These are phyloP conservation scores for Xylaria sp. DNA, from an alignment of 2,329 filamentous ascomycete species.

Conservation along the genomic window DNA sequence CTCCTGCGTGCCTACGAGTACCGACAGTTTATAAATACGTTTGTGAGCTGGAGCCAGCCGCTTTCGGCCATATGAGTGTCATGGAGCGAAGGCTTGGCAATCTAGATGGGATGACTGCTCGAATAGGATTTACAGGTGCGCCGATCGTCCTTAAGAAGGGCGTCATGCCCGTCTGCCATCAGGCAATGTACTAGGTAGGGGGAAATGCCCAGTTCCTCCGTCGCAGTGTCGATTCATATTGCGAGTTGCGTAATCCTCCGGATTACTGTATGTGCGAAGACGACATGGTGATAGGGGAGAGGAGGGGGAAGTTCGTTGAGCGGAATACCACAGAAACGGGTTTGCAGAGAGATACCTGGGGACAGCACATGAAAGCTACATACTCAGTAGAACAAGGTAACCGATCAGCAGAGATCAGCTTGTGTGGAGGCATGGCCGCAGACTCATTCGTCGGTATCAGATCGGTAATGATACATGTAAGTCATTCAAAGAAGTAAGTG, in stretches of 20 bases:
- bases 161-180: slow-evolving; percentile 33
- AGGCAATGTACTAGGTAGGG: slow-evolving; percentile 9
- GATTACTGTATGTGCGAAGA: neutral
- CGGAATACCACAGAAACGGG: slow-evolving; percentile 12
- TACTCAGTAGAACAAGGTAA: no score
- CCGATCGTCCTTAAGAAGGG: slow-evolving; percentile 22
- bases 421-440: slow-evolving; percentile 7
- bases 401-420: neutral
- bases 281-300: neutral
- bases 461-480: no score
- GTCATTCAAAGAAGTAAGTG: slow-evolving; percentile 4
- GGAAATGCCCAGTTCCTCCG: neutral
- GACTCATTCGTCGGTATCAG: neutral
- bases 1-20: neutral
- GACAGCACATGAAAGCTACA: neutral
- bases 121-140: slow-evolving; percentile 33
- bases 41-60: slow-evolving; percentile 17
- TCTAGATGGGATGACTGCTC: slow-evolving; percentile 33
- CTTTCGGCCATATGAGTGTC: slow-evolving; percentile 11
- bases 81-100: slow-evolving; percentile 30
- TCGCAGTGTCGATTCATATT: neutral
- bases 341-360: slow-evolving; percentile 4
- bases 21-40: neutral
- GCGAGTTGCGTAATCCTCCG: slow-evolving; percentile 5
- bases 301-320: slow-evolving; percentile 11